Evolutionary conservation across 768 basidiomycete species (phyloP).

Genomic region (Mycena filopes): DNA sequence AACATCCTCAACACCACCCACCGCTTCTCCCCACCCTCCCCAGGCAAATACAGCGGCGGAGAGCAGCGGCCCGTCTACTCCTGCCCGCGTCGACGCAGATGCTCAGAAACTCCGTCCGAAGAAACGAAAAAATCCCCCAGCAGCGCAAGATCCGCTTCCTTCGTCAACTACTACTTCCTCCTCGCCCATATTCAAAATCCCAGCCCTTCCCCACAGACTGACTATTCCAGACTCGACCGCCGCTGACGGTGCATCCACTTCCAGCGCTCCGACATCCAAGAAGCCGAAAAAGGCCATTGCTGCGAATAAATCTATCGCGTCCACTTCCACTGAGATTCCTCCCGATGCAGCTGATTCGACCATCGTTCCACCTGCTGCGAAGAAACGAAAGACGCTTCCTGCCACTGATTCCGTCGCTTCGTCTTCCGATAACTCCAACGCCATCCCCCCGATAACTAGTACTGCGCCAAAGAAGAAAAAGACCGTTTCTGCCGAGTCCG

Average conservation of each 20-base stretch:
- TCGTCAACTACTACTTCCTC: neutral
- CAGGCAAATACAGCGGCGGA: neutral
- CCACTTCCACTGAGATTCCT: too few relatives aligned
- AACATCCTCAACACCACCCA: neutral
- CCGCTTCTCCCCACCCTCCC: neutral
- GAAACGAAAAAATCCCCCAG: conserved; percentile 7
- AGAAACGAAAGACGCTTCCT: too few relatives aligned
- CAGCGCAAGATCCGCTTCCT: neutral
- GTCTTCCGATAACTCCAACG: too few relatives aligned
- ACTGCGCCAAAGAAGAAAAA: conserved; percentile 16
- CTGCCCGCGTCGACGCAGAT: neutral
- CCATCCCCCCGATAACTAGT: neutral
- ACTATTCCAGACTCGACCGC: neutral
- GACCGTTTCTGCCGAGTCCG: neutral
- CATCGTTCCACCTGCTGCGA: too few relatives aligned
- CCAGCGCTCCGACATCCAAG: neutral
- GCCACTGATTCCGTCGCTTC: too few relatives aligned
- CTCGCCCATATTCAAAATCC: conserved; percentile 25
- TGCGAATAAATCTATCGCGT: too few relatives aligned
- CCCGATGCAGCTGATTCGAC: too few relatives aligned
- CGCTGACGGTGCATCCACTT: neutral
- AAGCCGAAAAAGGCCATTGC: too few relatives aligned
- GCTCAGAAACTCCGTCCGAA: conserved; percentile 5
- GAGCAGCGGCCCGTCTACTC: neutral
- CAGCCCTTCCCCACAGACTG: conserved; percentile 20